Evolutionary conservation across 305 asterid species (phyloP), one percentile per base, ranked within the genome.

Genomic region (Vinca major): DNA sequence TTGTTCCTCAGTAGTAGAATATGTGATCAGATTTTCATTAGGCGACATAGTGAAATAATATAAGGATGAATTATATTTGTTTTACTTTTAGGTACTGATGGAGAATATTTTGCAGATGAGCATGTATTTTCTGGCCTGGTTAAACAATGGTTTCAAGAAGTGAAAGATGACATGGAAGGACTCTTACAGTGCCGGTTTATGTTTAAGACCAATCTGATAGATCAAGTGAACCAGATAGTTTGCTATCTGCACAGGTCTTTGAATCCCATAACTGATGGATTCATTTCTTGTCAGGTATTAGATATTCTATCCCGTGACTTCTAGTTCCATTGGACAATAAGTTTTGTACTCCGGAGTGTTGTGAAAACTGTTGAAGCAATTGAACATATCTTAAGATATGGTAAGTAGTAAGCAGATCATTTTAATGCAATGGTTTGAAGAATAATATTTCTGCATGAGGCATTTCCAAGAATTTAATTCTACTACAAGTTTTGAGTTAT

Each of bases 141-240:
- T 7, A 91, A 89, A 81, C 83, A 76, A 75, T 93, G 97, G 97
- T 76, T 85, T 67, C 95, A 52, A 77, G 96, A 93, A 75, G 72
- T 93, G 80, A 86, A 79, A 75, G 84, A 84, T 67, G 95, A 78
- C 72, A 63, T 67, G 77, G 85, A 84, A 74, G 89, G 80, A 67
- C 84, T 76, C n/a, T 58, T 85, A 71, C 89, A 84, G 79, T 94
- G 92, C 80, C 85, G 73, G 72, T 84, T 92, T 71, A 58, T 82
- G 79, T 90, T 92, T 82, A 87, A 85, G 80, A 77, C 61, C 74
- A 84, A 80, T 79, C 80, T 88, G 71, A 62, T 80, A 44, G 70
- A 81, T 79, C 67, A 80, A 61, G 71, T 77, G 65, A 82, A 85
- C 82, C 82, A 83, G 83, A 84, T 92, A 75, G 83, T 81, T 76